Evolutionary conservation across 805 yeast genomes (phyloP), one percentile per base, ranked within the genome.

Genomic region (Pichia californica): DNA sequence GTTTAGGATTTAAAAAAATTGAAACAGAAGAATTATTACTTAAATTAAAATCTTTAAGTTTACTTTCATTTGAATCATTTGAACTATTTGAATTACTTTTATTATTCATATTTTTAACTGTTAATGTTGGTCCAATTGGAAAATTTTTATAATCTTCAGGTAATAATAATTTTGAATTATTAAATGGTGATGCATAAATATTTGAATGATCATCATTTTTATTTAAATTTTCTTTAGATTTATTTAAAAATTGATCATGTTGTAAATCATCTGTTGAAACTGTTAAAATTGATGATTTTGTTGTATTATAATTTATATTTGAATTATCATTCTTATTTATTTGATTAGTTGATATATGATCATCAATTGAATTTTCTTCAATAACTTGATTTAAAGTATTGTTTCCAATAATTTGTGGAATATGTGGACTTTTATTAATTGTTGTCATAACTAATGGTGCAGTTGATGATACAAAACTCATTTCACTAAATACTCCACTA

Each of bases 401-500:
- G 7, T 18, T 23, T 9, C 9, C 25, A 23, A 23, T 23, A 23
- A 23, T 23, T 23, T 23, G 25, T 3, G 25, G 25, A 7, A 23
- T 23, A 23, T 23, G 25, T 2, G 25, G 25, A 23, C 25, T 23
- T 23, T 9, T 23, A 23, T 23, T 23, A 23, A 23, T 23, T 23
- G 25, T 23, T 2, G 25, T 23, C 25, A 9, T 23, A 7, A 27
- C 5, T 27, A 27, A 27, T 27, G 30, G 30, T 13, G 33, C 26
- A n/a, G 40, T 28, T 10, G 32, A 8, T 15, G 40, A 30, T 4
- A 21, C 10, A 16, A 37, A 18, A 18, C 33, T 34, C 4, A 15
- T 2, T 19, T 44, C 47, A 38, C 33, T 40, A 27, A 44, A 44
- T 3, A 44, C 6, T 19, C 47, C 43, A 5, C 26, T 15, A 10